Base-by-base conservation (phyloP, 2,329 filamentous ascomycete genomes). In the Penicillium digitatum region DNA sequence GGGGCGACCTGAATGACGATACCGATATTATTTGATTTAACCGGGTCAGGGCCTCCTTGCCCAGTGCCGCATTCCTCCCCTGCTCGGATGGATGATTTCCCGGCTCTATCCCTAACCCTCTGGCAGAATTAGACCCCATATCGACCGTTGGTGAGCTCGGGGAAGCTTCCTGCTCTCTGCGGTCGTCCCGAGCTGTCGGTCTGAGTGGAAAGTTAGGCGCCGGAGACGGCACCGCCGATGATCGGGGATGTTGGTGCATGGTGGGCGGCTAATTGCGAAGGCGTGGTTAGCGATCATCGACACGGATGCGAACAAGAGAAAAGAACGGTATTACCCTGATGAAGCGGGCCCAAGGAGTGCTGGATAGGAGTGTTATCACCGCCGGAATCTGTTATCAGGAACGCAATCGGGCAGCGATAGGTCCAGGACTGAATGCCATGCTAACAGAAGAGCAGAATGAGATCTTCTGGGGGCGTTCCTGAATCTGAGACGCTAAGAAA, bases 21-120 rank as follows among this genome's bases (percentile, higher is more conserved):
- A 95, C 91, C 82, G 94, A 90, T 66, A 96, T 87, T 68, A 97
- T 94, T 76, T 96, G 91, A 72, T 95, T 94, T 64, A 96, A 80
- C 78, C 94, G 94, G 75, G 82, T 84, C 71, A 87, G 76, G 5
- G 85, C 84, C 62, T 93, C 89, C 65, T 80, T 82, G 52, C 82
- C 84, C 44, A 83, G 82, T 26, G 79, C 73, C 40, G 77, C 69
- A 42, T 72, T 69, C 53, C 73, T 72, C 44, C 77, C 74, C 59
- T 74, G 68, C 46, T 71, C 70, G 16, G 69, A 57, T 47, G 73
- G 63, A 61, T 78, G 77, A 60, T 77, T 71, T 51, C 75, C 76
- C 29, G 80, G 74, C 51, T 78, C 78, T 55, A 79, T 80, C 24
- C 78, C 79, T 43, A 78, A 73, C 11, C 77, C 79, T 66, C 76